These are phyloP conservation scores for Phytophthora megakarya DNA, from an alignment of 352 stramenopile genomes.

Conservation along the genomic window DNA sequence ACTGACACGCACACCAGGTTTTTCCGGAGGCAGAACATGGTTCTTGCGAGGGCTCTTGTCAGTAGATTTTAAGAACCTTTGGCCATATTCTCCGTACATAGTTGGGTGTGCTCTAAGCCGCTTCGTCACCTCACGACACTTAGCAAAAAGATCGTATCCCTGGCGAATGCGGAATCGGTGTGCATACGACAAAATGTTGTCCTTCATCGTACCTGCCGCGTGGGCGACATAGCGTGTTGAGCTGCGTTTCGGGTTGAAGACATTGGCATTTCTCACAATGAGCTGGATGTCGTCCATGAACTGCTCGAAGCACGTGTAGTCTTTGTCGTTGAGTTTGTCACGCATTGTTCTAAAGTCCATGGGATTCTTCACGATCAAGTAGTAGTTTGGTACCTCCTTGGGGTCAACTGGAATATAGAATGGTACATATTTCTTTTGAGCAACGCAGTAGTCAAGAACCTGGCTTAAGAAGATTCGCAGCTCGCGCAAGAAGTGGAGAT, in stretches of 20 bases:
- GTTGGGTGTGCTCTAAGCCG: conserved; percentile 54
- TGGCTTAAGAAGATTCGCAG: conserved; percentile 88
- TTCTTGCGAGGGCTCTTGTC: conserved; percentile 22
- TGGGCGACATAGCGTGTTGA: conserved; percentile 77
- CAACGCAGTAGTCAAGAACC: conserved; percentile 84
- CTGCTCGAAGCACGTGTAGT: conserved; percentile 89
- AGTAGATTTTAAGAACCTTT: conserved; percentile 22
- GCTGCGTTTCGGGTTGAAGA: conserved; percentile 89
- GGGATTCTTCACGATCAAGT: conserved; percentile 84
- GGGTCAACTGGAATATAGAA: conserved; percentile 81
- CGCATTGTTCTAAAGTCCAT: conserved; percentile 92
- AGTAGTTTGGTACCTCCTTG: conserved; percentile 87
- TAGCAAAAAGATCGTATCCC: conserved; percentile 90
- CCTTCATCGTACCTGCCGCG: conserved; percentile 85
- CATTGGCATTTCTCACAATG: conserved; percentile 88
- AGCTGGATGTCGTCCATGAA: conserved; percentile 90
- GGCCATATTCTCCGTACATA: conserved; percentile 48
- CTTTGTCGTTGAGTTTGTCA: conserved; percentile 87
- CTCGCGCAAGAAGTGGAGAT: conserved; percentile 86
- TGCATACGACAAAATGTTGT: conserved; percentile 88
- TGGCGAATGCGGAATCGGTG: conserved; percentile 87
- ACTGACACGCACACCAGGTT: conserved; percentile 36
- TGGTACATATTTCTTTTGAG: conserved; percentile 63
- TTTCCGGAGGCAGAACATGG: conserved; percentile 12
- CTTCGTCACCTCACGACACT: conserved; percentile 80